phyloP scores from a whole-genome alignment of 495 filamentous ascomycete species.

The Xylaria grammica region DNA sequence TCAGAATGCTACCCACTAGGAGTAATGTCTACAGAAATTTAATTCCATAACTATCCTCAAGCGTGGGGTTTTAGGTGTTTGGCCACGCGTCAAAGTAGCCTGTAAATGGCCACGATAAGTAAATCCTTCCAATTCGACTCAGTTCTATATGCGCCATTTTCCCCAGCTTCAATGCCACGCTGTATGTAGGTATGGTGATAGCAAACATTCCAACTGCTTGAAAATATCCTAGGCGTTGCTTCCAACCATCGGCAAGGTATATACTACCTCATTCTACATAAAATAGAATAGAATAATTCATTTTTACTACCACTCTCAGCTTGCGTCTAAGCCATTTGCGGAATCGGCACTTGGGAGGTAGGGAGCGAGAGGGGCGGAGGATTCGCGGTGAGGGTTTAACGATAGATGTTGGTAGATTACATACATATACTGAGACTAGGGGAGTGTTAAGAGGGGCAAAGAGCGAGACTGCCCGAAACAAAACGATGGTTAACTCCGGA shows the following conservation, averaged over 20 bases:
- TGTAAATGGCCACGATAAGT: not conserved
- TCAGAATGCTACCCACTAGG: not conserved
- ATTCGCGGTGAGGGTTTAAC: not conserved
- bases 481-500: not conserved
- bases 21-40: not conserved
- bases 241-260: not conserved
- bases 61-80: too few relatives aligned
- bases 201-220: too few relatives aligned
- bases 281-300: conserved; percentile 9
- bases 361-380: not conserved
- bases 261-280: not conserved
- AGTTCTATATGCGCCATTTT: too few relatives aligned
- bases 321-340: not conserved
- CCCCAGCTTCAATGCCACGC: too few relatives aligned
- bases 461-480: not conserved
- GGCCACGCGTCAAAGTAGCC: too few relatives aligned
- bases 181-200: too few relatives aligned
- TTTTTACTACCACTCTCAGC: conserved; percentile 10
- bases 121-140: not conserved
- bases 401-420: not conserved
- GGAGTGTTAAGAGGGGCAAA: too few relatives aligned
- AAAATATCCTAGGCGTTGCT: not conserved
- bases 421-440: not conserved
- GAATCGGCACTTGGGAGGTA: not conserved
- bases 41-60: too few relatives aligned